Evolutionary conservation across 2,329 filamentous ascomycete species (phyloP).

Genomic region (Ophiocordyceps camponoti-floridani): DNA sequence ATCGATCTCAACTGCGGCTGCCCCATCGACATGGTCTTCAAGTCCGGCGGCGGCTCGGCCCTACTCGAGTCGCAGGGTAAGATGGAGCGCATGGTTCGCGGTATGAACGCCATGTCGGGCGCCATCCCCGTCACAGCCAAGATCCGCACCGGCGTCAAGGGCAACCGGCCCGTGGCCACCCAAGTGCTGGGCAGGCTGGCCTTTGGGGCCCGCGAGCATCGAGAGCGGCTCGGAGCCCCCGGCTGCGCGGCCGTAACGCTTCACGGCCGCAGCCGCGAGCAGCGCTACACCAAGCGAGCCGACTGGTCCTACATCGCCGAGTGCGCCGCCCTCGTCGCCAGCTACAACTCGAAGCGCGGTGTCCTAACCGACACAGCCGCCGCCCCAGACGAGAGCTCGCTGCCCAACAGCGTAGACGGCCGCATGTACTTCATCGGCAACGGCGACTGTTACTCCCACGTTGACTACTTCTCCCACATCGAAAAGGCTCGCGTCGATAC

Average conservation of each 20-base stretch:
- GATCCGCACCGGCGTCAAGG: constrained; percentile 79
- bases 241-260: constrained; percentile 92
- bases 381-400: constrained; percentile 59
- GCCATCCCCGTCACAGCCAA: constrained; percentile 89
- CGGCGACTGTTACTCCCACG: constrained; percentile 86
- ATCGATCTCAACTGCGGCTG: constrained; percentile 96
- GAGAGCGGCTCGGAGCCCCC: constrained; percentile 51
- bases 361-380: constrained; percentile 54
- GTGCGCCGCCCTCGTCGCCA: constrained; percentile 68
- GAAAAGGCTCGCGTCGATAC: constrained; percentile 66
- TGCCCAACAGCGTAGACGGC: constrained; percentile 45
- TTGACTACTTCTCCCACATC: constrained; percentile 68
- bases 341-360: constrained; percentile 53
- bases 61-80: constrained; percentile 79
- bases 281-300: constrained; percentile 81
- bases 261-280: constrained; percentile 83
- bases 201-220: constrained; percentile 58
- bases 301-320: constrained; percentile 93
- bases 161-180: constrained; percentile 59
- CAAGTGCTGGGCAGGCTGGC: constrained; percentile 71
- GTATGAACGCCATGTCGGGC: constrained; percentile 87
- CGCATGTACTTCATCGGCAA: constrained; percentile 89
- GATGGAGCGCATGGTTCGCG: constrained; percentile 82
- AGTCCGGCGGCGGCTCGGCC: constrained; percentile 74
- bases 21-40: constrained; percentile 86